Percentiles rank a stretch among this genome's conserved stretches.
phyloP scores from a whole-genome alignment of 306 rosid species.

The Cicer judaicum region DNA sequence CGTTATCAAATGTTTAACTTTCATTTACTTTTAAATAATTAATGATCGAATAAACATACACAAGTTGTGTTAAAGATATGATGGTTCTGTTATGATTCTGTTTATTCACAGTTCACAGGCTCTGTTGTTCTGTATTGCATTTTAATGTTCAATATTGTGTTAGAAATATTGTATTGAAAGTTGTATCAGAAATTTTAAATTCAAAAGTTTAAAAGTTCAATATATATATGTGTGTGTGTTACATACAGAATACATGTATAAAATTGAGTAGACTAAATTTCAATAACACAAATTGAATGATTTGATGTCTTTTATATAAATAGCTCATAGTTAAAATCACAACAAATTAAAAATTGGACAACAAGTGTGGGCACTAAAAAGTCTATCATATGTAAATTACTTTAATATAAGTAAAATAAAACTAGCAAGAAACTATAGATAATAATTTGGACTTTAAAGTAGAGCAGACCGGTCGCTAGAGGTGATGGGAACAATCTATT shows the following conservation, averaged over 20 bases:
- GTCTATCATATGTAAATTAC: neutral
- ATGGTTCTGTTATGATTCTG: neutral
- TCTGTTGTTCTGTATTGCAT: neutral
- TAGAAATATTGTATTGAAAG: too few relatives aligned
- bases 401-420: neutral
- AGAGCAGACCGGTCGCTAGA: neutral
- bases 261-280: too few relatives aligned
- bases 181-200: too few relatives aligned
- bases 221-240: too few relatives aligned
- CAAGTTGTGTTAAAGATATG: slow-evolving; percentile 9
- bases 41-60: neutral
- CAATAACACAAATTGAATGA: too few relatives aligned
- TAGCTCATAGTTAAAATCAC: too few relatives aligned
- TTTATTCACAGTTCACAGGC: neutral
- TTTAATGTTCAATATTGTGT: neutral
- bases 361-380: neutral
- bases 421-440: neutral
- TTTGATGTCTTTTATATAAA: too few relatives aligned
- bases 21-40: slow-evolving; percentile 16
- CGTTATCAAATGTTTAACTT: slow-evolving; percentile 4
- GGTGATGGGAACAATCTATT: slow-evolving; percentile 32
- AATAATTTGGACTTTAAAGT: neutral
- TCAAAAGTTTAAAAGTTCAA: too few relatives aligned
- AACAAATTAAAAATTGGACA: too few relatives aligned
- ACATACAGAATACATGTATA: too few relatives aligned